These are phyloP conservation scores for Nadsonia fulvescens DNA, from an alignment of 805 yeast genomes.

Conservation along the genomic window DNA sequence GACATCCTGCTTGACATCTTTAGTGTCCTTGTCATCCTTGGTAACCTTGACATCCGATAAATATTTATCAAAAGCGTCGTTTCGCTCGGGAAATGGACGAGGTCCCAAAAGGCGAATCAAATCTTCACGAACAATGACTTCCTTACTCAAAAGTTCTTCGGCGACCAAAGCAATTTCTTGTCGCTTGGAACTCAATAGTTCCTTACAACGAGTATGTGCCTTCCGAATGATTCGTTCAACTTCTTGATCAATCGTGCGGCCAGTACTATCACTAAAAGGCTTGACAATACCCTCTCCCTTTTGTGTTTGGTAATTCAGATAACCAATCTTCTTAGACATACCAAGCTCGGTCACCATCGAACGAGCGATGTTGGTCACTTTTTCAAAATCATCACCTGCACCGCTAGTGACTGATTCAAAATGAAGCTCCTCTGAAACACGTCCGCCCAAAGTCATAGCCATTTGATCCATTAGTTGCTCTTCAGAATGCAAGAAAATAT, in stretches of 20 bases:
- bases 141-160: conserved; percentile 67
- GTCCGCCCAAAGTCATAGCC: conserved; percentile 95
- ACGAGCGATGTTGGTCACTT: conserved; percentile 84
- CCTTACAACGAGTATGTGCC: conserved; percentile 53
- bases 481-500: conserved; percentile 58
- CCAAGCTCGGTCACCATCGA: conserved; percentile 87
- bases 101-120: conserved; percentile 79
- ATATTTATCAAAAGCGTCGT: conserved; percentile 31
- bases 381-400: conserved; percentile 90
- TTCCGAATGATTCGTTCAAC: conserved; percentile 60
- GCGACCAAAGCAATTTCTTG: conserved; percentile 74
- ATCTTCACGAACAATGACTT: conserved; percentile 84
- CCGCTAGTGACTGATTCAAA: conserved; percentile 89
- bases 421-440: conserved; percentile 89
- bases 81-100: conserved; percentile 79
- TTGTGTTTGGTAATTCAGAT: conserved; percentile 54
- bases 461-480: conserved; percentile 73
- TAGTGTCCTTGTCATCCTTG: conserved; percentile 7
- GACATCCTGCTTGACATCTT: conserved; percentile 7
- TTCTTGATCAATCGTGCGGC: conserved; percentile 63
- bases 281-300: conserved; percentile 54
- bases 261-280: conserved; percentile 82
- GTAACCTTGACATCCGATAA: conserved; percentile 8
- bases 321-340: conserved; percentile 79
- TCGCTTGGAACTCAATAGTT: conserved; percentile 50